phyloP scores from a whole-genome alignment of 2,329 filamentous ascomycete genomes.

The Elsinoe australis region DNA sequence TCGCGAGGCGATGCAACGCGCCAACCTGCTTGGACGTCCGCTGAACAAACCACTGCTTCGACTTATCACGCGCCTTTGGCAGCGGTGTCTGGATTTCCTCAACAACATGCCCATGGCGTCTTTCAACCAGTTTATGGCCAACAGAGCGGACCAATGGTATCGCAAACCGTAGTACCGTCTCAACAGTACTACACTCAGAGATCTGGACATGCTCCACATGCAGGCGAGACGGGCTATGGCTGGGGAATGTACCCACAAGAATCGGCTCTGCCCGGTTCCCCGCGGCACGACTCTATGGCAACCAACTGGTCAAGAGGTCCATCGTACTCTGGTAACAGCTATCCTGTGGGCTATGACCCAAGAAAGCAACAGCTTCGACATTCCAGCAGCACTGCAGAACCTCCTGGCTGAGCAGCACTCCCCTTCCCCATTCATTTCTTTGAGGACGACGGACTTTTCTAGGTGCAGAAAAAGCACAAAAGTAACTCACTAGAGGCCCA shows the following conservation, averaged over 20 bases:
- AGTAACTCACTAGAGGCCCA: no score
- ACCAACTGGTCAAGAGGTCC: constrained; percentile 7
- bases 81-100: background rate
- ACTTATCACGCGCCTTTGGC: constrained; percentile 1
- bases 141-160: background rate
- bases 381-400: background rate
- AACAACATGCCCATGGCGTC: background rate
- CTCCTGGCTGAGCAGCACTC: background rate
- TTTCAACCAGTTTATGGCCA: background rate
- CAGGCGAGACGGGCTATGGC: background rate
- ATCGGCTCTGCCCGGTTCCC: background rate
- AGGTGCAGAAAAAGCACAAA: no score
- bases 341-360: constrained; percentile 7
- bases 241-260: constrained; percentile 11
- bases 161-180: background rate
- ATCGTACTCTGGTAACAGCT: constrained; percentile 8
- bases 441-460: no score
- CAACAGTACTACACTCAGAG: constrained; percentile 11
- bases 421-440: no score
- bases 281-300: constrained; percentile 17
- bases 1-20: background rate
- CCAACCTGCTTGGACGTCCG: background rate
- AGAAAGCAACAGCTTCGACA: background rate
- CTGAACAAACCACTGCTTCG: background rate
- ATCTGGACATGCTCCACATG: background rate